phyloP scores from a whole-genome alignment of 495 filamentous ascomycete species.

The Bombardia bombarda region DNA sequence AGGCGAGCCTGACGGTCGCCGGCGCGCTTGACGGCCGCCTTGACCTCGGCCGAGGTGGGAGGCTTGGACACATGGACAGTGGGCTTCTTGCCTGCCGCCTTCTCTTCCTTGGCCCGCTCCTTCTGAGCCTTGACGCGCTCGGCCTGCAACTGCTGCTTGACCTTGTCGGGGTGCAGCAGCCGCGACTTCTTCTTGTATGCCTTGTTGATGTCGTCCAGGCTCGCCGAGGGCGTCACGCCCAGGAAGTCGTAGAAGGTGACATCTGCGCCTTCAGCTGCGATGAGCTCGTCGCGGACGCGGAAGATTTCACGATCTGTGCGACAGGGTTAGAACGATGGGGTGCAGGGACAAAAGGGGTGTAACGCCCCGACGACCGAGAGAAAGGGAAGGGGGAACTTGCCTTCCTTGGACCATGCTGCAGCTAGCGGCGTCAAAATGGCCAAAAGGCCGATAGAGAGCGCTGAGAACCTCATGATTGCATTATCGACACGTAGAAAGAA shows the following conservation, averaged over 20 bases:
- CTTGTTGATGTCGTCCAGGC: constrained; percentile 84
- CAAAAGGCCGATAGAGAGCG: constrained; percentile 47
- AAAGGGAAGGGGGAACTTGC: constrained; percentile 32
- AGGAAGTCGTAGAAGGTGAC: constrained; percentile 95
- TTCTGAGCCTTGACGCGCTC: constrained; percentile 54
- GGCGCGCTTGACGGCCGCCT: constrained; percentile 65
- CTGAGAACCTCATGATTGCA: constrained; percentile 45
- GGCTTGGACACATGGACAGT: constrained; percentile 61
- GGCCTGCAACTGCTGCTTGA: constrained; percentile 70
- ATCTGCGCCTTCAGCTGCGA: constrained; percentile 63
- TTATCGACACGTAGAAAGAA: too few relatives aligned
- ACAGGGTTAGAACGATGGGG: background rate
- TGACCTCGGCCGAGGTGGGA: constrained; percentile 64
- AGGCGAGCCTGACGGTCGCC: constrained; percentile 73
- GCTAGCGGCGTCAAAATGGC: constrained; percentile 52
- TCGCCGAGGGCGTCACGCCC: constrained; percentile 60
- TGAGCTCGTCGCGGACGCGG: constrained; percentile 78
- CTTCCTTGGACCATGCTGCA: constrained; percentile 79
- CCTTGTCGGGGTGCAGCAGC: constrained; percentile 88
- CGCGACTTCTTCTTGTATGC: constrained; percentile 83
- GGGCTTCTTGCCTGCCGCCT: constrained; percentile 44
- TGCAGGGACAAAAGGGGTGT: background rate
- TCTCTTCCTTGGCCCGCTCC: constrained; percentile 41
- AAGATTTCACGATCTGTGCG: constrained; percentile 91
- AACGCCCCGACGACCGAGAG: constrained; percentile 2